These are phyloP conservation scores for Samsoniella hepiali DNA, from an alignment of 2,329 filamentous ascomycete genomes.

Conservation along the genomic window DNA sequence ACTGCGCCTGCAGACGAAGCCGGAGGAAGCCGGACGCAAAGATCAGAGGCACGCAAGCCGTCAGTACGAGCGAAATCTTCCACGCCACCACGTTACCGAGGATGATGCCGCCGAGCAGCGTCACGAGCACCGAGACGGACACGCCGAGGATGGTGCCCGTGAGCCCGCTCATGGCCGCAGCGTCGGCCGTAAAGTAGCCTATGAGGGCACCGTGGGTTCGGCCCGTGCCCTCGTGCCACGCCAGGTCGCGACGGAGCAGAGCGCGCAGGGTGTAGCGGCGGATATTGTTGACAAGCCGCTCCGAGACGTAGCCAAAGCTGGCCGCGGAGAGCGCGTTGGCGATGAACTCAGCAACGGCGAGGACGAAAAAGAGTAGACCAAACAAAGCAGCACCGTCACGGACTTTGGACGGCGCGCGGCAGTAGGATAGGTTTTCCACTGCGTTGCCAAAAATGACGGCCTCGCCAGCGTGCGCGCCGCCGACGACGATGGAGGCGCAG, in stretches of 20 bases:
- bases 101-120: conserved; percentile 61
- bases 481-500: conserved; percentile 44
- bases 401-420: conserved; percentile 33
- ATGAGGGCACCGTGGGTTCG: conserved; percentile 57
- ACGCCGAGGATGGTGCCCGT: conserved; percentile 65
- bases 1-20: conserved; percentile 53
- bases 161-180: conserved; percentile 58
- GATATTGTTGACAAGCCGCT: conserved; percentile 57
- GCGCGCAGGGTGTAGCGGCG: conserved; percentile 58
- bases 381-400: conserved; percentile 38
- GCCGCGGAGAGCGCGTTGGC: conserved; percentile 52
- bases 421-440: conserved; percentile 39
- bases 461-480: conserved; percentile 46
- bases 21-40: conserved; percentile 64
- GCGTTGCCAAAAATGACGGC: conserved; percentile 43
- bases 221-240: conserved; percentile 63
- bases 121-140: conserved; percentile 59
- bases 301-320: conserved; percentile 43
- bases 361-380: conserved; percentile 50
- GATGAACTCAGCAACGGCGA: conserved; percentile 42
- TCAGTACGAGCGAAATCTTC: conserved; percentile 66
- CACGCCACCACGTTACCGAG: conserved; percentile 65
- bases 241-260: conserved; percentile 58
- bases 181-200: conserved; percentile 63
- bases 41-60: conserved; percentile 62